Evolutionary conservation across 441 rosid genomes (phyloP).

Genomic region (Aquilaria agallochum): DNA sequence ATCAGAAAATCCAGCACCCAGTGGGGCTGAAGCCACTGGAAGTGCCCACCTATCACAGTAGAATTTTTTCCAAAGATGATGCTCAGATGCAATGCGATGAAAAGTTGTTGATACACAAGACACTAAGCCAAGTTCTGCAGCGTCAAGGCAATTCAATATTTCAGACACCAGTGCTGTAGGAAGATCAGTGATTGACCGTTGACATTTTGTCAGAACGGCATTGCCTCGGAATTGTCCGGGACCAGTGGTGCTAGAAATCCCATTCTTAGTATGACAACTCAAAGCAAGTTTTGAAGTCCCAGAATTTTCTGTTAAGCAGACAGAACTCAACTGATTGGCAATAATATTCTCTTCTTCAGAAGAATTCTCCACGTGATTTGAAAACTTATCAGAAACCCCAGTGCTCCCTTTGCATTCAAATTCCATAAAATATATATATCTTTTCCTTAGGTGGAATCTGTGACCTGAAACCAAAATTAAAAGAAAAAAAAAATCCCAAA

Average conservation of each 20-base stretch:
- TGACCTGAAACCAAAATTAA: too few relatives aligned
- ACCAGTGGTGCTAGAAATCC: constrained; percentile 19
- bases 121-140: constrained; percentile 81
- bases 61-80: constrained; percentile 82
- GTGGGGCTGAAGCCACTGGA: constrained; percentile 25
- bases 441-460: background rate
- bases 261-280: constrained; percentile 31
- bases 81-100: constrained; percentile 70
- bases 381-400: constrained; percentile 21
- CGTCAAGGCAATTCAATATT: constrained; percentile 71
- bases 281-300: constrained; percentile 23
- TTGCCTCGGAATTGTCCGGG: constrained; percentile 34
- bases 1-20: constrained; percentile 29
- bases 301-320: constrained; percentile 16
- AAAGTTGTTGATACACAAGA: constrained; percentile 74
- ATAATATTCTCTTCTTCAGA: constrained; percentile 15
- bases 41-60: constrained; percentile 91
- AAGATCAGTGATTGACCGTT: constrained; percentile 64
- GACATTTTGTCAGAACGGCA: constrained; percentile 25
- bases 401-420: constrained; percentile 54
- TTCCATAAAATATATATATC: constrained; percentile 47
- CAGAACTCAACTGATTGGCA: constrained; percentile 8
- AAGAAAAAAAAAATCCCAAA: too few relatives aligned
- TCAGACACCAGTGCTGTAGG: constrained; percentile 79
- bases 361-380: constrained; percentile 18